Percentiles rank a stretch among this genome's conserved stretches.
These are phyloP conservation scores for Dictyostelium capitatum DNA, from an alignment of 78 protist genomes.

Conservation along the genomic window DNA sequence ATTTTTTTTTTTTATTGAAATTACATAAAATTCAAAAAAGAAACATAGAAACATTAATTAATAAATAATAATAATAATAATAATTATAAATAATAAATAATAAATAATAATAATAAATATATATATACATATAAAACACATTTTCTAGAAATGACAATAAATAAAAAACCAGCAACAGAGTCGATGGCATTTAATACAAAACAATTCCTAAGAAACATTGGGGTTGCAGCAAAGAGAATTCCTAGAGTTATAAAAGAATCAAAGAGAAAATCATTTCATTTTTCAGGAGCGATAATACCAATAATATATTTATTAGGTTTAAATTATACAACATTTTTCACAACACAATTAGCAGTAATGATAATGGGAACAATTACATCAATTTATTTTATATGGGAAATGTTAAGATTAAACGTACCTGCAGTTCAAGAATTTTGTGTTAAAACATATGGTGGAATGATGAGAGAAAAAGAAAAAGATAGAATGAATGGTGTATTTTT, in stretches of 20 bases:
- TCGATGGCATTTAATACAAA: slow-evolving; percentile 33
- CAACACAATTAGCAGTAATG: background rate
- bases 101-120: background rate
- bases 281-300: slow-evolving; percentile 53
- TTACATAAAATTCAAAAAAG: no score
- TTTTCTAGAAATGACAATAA: background rate
- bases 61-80: no score
- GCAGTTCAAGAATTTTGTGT: slow-evolving; percentile 43
- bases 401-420: slow-evolving; percentile 44
- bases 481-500: slow-evolving; percentile 55
- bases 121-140: background rate
- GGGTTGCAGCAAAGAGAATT: slow-evolving; percentile 44
- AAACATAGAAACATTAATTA: no score
- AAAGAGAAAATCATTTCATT: slow-evolving; percentile 66
- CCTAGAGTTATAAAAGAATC: slow-evolving; percentile 62
- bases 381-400: slow-evolving; percentile 65
- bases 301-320: slow-evolving; percentile 44
- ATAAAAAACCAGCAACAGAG: no score
- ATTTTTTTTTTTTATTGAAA: no score
- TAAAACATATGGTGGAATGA: slow-evolving; percentile 35
- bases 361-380: slow-evolving; percentile 39
- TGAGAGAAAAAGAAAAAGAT: slow-evolving; percentile 73
- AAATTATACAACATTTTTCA: slow-evolving; percentile 55
- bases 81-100: background rate
- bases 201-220: slow-evolving; percentile 9